phyloP scores from a whole-genome alignment of 371 early-diverging fungal species.

The Mortierella sp. region DNA sequence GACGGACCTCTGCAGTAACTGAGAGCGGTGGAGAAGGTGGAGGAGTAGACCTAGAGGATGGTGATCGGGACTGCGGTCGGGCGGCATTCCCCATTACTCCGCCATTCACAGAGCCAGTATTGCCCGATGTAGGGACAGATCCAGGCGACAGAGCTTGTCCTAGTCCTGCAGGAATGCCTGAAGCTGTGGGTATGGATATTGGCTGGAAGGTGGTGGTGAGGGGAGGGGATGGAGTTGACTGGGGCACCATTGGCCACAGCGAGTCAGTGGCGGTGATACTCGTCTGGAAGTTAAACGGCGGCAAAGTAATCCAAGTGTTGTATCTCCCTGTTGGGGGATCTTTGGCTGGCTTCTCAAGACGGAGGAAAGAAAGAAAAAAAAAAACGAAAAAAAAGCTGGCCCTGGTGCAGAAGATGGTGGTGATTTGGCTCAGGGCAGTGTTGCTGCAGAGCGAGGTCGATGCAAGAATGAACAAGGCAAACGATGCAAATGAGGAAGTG shows the following conservation, averaged over 20 bases:
- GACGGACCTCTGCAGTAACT: constrained; percentile 2
- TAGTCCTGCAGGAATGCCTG: too few species aligned
- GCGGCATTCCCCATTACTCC: not conserved
- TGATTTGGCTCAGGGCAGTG: too few species aligned
- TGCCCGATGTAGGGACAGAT: not conserved
- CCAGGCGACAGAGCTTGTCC: not conserved
- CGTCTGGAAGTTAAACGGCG: too few species aligned
- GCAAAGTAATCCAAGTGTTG: not conserved
- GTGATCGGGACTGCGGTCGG: not conserved
- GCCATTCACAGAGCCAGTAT: too few species aligned
- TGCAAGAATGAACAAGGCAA: too few species aligned
- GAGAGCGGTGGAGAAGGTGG: constrained; percentile 23
- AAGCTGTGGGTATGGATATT: not conserved
- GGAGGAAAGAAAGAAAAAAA: not conserved
- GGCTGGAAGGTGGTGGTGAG: not conserved
- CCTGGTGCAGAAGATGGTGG: not conserved
- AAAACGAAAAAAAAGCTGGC: not conserved
- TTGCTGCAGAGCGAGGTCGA: too few species aligned
- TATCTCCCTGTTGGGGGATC: too few species aligned
- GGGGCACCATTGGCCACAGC: constrained; percentile 1
- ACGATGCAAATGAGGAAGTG: too few species aligned
- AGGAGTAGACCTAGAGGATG: constrained; percentile 15
- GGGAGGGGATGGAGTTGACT: not conserved
- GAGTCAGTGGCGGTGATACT: not conserved
- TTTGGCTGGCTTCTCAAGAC: not conserved